These are phyloP conservation scores for Arthroderma sp. DNA, from an alignment of 2,329 filamentous ascomycete genomes.

Conservation along the genomic window DNA sequence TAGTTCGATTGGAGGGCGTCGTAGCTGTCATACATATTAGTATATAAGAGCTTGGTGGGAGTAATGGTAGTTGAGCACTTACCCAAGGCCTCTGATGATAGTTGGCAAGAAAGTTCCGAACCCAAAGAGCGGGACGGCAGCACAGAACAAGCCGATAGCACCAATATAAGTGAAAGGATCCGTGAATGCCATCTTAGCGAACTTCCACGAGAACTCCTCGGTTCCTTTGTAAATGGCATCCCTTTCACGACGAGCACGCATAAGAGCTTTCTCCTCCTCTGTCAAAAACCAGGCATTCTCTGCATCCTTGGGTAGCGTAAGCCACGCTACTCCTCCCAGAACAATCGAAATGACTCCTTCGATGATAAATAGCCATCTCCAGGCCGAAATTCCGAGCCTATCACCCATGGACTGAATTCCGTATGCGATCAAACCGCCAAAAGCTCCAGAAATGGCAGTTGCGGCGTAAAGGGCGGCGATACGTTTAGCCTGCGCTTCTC, in stretches of 20 bases:
- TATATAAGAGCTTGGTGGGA: neutral
- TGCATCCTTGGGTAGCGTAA: constrained; percentile 36
- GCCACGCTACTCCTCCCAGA: constrained; percentile 28
- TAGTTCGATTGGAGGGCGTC: constrained; percentile 37
- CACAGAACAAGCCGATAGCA: constrained; percentile 20
- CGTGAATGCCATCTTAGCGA: constrained; percentile 11
- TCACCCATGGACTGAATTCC: constrained; percentile 31
- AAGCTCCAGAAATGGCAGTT: constrained; percentile 41
- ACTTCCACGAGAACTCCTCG: constrained; percentile 11
- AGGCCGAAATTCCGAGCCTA: constrained; percentile 25
- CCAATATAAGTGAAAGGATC: constrained; percentile 7
- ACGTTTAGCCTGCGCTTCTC: constrained; percentile 43
- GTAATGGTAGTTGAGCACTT: neutral
- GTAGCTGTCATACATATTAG: constrained; percentile 13
- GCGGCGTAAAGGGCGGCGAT: constrained; percentile 42
- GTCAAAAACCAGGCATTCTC: constrained; percentile 37
- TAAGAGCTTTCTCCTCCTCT: constrained; percentile 37
- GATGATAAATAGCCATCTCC: constrained; percentile 38
- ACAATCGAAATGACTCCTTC: constrained; percentile 28
- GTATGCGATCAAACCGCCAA: constrained; percentile 44
- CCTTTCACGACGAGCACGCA: constrained; percentile 33
- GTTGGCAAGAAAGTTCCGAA: constrained; percentile 46
- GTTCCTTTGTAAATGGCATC: constrained; percentile 19
- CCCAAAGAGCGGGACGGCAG: constrained; percentile 38
- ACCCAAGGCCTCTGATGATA: constrained; percentile 31